Evolutionary conservation across 345 rosid genomes (phyloP).

Genomic region (Noccaea bulbosa): DNA sequence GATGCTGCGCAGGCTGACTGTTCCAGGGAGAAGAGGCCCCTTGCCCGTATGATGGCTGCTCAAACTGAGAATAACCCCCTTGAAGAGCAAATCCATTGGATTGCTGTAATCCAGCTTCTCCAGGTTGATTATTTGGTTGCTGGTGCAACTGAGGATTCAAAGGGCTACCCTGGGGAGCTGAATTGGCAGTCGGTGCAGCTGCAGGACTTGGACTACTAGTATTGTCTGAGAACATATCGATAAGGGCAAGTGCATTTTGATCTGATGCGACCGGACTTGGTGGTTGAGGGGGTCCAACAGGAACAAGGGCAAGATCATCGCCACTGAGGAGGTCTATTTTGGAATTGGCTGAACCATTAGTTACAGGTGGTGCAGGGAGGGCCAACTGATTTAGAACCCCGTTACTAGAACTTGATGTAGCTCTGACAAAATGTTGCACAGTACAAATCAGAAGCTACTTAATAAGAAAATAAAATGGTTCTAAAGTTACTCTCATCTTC

Average conservation of each 20-base stretch:
- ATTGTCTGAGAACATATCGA: slow-evolving; percentile 80
- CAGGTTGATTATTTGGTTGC: slow-evolving; percentile 65
- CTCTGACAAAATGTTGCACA: slow-evolving; percentile 50
- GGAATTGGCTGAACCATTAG: slow-evolving; percentile 68
- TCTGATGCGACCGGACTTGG: slow-evolving; percentile 60
- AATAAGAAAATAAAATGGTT: slow-evolving; percentile 7
- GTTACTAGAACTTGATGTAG: slow-evolving; percentile 58
- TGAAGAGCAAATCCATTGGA: slow-evolving; percentile 64
- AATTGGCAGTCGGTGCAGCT: slow-evolving; percentile 53
- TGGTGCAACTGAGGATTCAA: slow-evolving; percentile 65
- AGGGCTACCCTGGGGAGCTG: slow-evolving; percentile 53
- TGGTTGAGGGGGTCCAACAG: slow-evolving; percentile 68
- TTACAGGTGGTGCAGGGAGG: slow-evolving; percentile 83
- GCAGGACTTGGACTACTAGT: slow-evolving; percentile 55
- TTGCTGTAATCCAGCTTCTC: slow-evolving; percentile 62
- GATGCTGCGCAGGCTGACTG: slow-evolving; percentile 62
- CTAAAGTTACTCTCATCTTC: slow-evolving; percentile 8
- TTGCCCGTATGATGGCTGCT: slow-evolving; percentile 64
- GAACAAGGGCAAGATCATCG: slow-evolving; percentile 82
- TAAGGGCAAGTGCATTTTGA: slow-evolving; percentile 85
- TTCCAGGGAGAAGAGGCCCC: slow-evolving; percentile 68
- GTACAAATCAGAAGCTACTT: slow-evolving; percentile 27
- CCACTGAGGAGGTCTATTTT: slow-evolving; percentile 97
- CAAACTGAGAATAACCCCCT: slow-evolving; percentile 66
- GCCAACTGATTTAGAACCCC: slow-evolving; percentile 67